Evolutionary conservation across 331 rosid species (phyloP).

Genomic region (Pyracantha coccinea): DNA sequence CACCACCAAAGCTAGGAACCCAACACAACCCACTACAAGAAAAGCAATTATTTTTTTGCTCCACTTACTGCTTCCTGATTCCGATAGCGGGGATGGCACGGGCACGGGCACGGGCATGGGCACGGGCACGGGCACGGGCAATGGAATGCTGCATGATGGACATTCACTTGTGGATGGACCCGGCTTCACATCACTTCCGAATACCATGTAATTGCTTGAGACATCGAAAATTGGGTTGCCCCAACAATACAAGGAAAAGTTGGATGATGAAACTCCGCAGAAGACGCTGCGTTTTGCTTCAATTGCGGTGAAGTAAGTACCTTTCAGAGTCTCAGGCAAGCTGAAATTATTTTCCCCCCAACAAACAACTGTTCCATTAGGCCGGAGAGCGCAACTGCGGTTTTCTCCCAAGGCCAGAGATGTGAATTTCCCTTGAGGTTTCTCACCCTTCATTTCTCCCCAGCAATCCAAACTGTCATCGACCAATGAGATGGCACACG

Average conservation of each 20-base stretch:
- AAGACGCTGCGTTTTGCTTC: conserved; percentile 55
- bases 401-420: conserved; percentile 70
- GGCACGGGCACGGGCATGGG: background rate
- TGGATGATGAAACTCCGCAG: conserved; percentile 38
- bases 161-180: conserved; percentile 60
- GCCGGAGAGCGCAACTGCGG: conserved; percentile 52
- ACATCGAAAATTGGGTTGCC: conserved; percentile 34
- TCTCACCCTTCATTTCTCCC: conserved; percentile 38
- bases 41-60: conserved; percentile 55
- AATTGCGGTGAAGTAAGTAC: conserved; percentile 29
- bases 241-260: conserved; percentile 70
- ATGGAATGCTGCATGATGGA: conserved; percentile 10
- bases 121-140: background rate
- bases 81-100: background rate
- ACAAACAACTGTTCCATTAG: conserved; percentile 36
- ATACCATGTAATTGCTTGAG: conserved; percentile 24
- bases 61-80: conserved; percentile 18
- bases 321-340: conserved; percentile 36
- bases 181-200: conserved; percentile 44
- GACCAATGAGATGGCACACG: conserved; percentile 41
- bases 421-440: conserved; percentile 41
- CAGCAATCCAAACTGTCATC: conserved; percentile 49
- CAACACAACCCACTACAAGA: conserved; percentile 76
- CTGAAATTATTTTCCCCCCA: conserved; percentile 64
- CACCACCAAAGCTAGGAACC: conserved; percentile 35